Conservation (phyloP, 2,329 filamentous ascomycete species). For the Aaosphaeria arxii region DNA sequence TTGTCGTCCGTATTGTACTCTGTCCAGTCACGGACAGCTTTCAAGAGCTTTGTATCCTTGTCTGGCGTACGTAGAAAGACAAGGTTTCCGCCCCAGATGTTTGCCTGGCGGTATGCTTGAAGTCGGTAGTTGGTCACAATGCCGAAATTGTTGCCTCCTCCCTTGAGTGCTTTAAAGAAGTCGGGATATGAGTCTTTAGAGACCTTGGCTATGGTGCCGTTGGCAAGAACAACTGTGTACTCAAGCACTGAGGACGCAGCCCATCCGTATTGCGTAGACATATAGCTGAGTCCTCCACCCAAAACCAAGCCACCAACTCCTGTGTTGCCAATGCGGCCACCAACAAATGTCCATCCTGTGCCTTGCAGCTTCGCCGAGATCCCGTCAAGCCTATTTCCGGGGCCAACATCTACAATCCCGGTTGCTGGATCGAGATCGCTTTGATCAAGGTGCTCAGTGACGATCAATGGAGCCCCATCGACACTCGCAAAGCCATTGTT, state of each 20-base stretch:
- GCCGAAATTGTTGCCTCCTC: conserved; percentile 40
- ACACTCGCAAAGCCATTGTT: conserved; percentile 48
- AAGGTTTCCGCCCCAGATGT: conserved; percentile 49
- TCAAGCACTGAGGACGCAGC: conserved; percentile 46
- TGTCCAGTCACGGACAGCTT: conserved; percentile 54
- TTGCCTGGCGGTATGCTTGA: conserved; percentile 18
- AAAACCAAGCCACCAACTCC: conserved; percentile 48
- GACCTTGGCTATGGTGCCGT: conserved; percentile 36
- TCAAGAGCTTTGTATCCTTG: conserved; percentile 42
- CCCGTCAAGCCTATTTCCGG: conserved; percentile 31
- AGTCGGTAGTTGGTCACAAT: conserved; percentile 33
- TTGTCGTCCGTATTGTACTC: conserved; percentile 47
- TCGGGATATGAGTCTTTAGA: conserved; percentile 25
- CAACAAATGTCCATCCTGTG: conserved; percentile 39
- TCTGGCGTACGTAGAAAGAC: conserved; percentile 38
- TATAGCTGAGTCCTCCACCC: conserved; percentile 39
- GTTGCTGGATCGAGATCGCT: conserved; percentile 19
- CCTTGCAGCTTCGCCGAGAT: conserved; percentile 39
- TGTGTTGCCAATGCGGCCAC: conserved; percentile 48
- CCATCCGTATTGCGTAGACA: conserved; percentile 44
- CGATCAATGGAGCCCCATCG: conserved; percentile 43
- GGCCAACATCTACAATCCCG: conserved; percentile 26
- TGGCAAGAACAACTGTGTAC: conserved; percentile 48
- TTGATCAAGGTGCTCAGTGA: conserved; percentile 41
- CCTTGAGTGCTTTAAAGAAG: conserved; percentile 37